A percentile compares a stretch with the other conserved stretches of the same genome.
Evolutionary conservation across 306 rosid species (phyloP).

Genomic region (Echinosophora koreensis): DNA sequence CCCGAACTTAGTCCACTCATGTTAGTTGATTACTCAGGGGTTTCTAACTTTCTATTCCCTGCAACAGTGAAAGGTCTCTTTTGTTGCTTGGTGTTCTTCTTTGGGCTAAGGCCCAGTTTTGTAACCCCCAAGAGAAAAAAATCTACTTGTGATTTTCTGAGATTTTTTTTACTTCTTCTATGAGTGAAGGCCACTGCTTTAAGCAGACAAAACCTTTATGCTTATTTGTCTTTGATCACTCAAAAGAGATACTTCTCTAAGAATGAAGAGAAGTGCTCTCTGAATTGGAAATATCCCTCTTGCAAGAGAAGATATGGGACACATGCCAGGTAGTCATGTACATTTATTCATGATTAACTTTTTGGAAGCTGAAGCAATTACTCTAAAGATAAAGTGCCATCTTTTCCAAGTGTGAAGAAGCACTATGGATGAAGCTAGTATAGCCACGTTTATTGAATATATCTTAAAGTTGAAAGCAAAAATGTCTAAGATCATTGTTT

Average conservation of each 20-base stretch:
- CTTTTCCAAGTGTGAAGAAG: slow-evolving; percentile 37
- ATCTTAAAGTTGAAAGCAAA: slow-evolving; percentile 18
- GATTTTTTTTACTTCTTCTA: neutral
- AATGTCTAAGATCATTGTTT: slow-evolving; percentile 38
- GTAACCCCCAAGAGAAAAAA: too few species aligned
- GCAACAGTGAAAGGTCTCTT: neutral
- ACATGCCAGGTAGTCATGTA: slow-evolving; percentile 22
- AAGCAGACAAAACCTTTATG: neutral
- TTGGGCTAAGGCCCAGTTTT: neutral
- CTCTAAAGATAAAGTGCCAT: slow-evolving; percentile 8
- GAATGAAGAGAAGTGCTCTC: slow-evolving; percentile 9
- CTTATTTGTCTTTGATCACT: neutral
- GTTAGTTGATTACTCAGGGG: too few species aligned
- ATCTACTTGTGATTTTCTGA: neutral
- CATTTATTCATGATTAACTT: neutral
- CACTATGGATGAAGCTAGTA: slow-evolving; percentile 56
- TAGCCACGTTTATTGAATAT: slow-evolving; percentile 59
- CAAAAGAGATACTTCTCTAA: neutral
- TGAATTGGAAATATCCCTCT: neutral
- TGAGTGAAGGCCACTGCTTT: neutral
- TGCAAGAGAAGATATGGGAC: neutral
- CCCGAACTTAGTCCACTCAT: neutral
- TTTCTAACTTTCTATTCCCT: neutral
- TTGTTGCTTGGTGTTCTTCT: neutral
- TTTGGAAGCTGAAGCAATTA: slow-evolving; percentile 41